Evolutionary conservation across 768 basidiomycete species (phyloP), one percentile per base, ranked within the genome.

Genomic region (Pleurotus salmoneostramineus): DNA sequence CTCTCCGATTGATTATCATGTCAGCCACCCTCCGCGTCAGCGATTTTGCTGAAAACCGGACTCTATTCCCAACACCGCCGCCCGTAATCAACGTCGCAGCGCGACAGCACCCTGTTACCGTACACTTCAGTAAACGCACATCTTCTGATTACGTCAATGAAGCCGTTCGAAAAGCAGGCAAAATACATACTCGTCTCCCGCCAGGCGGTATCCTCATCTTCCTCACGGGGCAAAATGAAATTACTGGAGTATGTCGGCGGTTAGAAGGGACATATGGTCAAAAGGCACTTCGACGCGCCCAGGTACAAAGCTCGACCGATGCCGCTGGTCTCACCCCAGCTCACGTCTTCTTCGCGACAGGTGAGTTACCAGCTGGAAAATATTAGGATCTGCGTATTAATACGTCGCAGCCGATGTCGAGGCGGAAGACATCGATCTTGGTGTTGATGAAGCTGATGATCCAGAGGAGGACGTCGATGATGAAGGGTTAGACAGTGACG

Each of bases 141-240:
- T 72, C 81, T 2, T 78, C 90, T 5, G 93, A 98, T 69, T 98
- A 98, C 65, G 85, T 98, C 47, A 82, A 81, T 2, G 94, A 98
- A 69, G 92, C 94, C 2, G 83, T 95, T 64, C 90, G 87, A 67
- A 99, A 99, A 71, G 81, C 93, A 1, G 76, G 80, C 58, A 95
- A 97, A 71, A 98, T 99, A 44, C 97, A 99, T 70, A 82, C 90
- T 12, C 84, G 93, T 14, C 74, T 99, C 15, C 97, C 97, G 2
- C 84, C 91, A 0, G 97, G 97, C 0, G 97, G 95, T 3, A 88
- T 99, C 36, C 78, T 99, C 50, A 84, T 96, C 49, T 97, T 97
- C 69, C 75, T 98, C 62, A 98, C 97, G 0, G 97, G 97, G 17
- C 96, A 98, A 71, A 91, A 92, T 61, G 97, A 99, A 73, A 98